Evolutionary conservation across 2,329 filamentous ascomycete species (phyloP).

Genomic region (Aspergillus caelatus): DNA sequence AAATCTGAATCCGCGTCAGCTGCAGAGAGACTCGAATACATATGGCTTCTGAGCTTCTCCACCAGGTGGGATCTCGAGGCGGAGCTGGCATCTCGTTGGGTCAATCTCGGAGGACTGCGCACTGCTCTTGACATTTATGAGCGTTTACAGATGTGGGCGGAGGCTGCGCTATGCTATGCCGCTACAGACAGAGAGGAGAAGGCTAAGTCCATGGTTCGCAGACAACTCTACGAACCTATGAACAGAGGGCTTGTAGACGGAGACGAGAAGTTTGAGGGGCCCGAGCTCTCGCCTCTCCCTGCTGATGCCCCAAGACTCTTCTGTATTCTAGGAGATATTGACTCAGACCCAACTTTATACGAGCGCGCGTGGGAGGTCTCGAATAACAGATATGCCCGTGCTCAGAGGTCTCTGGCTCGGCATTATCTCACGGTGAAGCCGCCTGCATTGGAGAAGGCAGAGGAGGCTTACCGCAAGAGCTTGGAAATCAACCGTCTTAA

Average conservation of each 20-base stretch:
- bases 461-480: conserved; percentile 76
- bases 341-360: conserved; percentile 74
- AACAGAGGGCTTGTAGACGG: conserved; percentile 50
- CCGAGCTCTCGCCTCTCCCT: conserved; percentile 70
- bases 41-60: conserved; percentile 81
- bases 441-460: conserved; percentile 67
- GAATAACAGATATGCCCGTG: conserved; percentile 76
- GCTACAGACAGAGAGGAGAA: conserved; percentile 79
- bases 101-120: conserved; percentile 79
- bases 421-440: conserved; percentile 67
- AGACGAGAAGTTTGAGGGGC: conserved; percentile 64
- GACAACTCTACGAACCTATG: conserved; percentile 74
- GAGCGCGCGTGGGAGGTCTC: conserved; percentile 87
- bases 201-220: conserved; percentile 73
- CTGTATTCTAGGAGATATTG: conserved; percentile 91
- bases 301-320: conserved; percentile 84
- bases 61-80: conserved; percentile 93
- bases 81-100: conserved; percentile 92
- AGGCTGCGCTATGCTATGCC: conserved; percentile 88
- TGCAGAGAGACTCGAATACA: conserved; percentile 75
- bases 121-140: conserved; percentile 97
- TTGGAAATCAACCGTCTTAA: conserved; percentile 79
- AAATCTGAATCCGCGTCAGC: conserved; percentile 74
- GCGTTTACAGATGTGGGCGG: conserved; percentile 88
- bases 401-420: conserved; percentile 84